Evolutionary conservation across 305 asterid species (phyloP).

Genomic region (Solanum hybrid): DNA sequence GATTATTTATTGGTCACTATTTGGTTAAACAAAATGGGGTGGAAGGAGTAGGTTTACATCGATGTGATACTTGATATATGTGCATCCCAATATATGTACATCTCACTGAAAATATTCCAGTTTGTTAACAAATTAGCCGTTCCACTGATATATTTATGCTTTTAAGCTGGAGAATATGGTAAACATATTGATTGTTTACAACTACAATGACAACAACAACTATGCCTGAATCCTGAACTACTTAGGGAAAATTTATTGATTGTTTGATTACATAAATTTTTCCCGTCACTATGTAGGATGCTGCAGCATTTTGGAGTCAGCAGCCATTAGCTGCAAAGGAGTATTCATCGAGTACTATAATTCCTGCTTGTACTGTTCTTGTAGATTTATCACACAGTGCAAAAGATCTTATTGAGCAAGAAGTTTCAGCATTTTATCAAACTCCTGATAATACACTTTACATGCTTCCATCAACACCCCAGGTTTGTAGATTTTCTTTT

Average conservation of each 20-base stretch:
- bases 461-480: constrained; percentile 96
- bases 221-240: not conserved
- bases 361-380: constrained; percentile 76
- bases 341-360: constrained; percentile 80
- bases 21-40: not conserved
- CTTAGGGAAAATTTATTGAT: not conserved
- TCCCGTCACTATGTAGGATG: constrained; percentile 46
- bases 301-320: constrained; percentile 91
- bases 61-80: not conserved
- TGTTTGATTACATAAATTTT: not conserved
- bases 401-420: constrained; percentile 75
- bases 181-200: not conserved
- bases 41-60: not conserved
- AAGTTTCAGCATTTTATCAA: constrained; percentile 76
- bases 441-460: constrained; percentile 80
- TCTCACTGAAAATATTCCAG: not conserved
- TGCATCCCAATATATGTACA: not conserved
- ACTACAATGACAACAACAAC: not conserved
- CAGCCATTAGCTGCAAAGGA: constrained; percentile 87
- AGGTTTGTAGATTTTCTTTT: constrained; percentile 40
- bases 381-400: constrained; percentile 63
- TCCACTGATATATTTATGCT: not conserved
- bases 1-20: not conserved
- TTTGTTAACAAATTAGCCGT: not conserved
- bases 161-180: not conserved